Evolutionary conservation across 176 grass and related monocot species (phyloP).

Genomic region (Triticum monococcum): DNA sequence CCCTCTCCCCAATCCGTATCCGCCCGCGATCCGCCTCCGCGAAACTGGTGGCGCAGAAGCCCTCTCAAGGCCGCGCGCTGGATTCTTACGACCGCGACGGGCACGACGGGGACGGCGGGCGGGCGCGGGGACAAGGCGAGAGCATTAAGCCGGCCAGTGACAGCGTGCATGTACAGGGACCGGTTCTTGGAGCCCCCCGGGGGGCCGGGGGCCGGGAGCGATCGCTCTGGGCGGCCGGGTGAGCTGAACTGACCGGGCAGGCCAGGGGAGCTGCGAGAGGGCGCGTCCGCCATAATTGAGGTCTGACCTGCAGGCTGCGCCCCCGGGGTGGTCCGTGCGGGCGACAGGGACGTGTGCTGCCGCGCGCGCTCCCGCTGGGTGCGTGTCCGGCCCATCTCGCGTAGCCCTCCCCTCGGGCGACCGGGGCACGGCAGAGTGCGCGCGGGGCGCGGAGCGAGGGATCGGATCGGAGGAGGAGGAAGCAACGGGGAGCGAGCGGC

Average conservation of each 20-base stretch:
- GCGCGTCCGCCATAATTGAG: conserved; percentile 24
- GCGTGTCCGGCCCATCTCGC: conserved; percentile 32
- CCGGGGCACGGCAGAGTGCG: conserved; percentile 14
- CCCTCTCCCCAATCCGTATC: not conserved
- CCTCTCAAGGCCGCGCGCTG: not conserved
- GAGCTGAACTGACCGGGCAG: conserved; percentile 17
- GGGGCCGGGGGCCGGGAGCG: not conserved
- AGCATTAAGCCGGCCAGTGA: not conserved
- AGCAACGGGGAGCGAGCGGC: not conserved
- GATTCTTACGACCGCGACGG: conserved; percentile 14
- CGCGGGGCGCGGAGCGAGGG: not conserved
- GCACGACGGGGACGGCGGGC: not conserved
- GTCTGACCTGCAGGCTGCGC: conserved; percentile 34
- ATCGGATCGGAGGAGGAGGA: not conserved
- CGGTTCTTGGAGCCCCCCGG: not conserved
- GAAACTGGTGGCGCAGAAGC: conserved; percentile 33
- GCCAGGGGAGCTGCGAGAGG: not conserved
- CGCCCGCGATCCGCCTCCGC: not conserved
- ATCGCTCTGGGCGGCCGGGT: not conserved
- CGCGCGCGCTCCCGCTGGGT: not conserved
- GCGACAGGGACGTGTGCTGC: conserved; percentile 38
- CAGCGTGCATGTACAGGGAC: conserved; percentile 44
- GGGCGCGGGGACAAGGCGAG: not conserved
- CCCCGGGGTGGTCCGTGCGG: conserved; percentile 15
- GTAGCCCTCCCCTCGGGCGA: conserved; percentile 29